Conservation (phyloP, 768 basidiomycete genomes). For the Mycena indigotica region DNA sequence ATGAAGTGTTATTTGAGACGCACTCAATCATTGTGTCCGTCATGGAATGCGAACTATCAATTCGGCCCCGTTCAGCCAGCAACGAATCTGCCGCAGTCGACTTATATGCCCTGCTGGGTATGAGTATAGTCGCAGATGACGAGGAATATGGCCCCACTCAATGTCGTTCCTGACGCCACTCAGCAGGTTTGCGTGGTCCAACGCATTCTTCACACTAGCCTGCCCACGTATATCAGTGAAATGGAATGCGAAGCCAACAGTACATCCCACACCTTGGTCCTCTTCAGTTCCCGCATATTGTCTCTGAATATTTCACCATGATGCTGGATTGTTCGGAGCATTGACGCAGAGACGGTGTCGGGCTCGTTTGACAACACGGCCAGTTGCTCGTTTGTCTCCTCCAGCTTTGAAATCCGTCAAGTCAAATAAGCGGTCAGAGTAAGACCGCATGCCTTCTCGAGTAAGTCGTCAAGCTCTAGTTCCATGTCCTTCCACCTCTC, state of each 20-base stretch:
- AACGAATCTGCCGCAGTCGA: slow-evolving; percentile 86
- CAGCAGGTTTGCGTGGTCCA: slow-evolving; percentile 86
- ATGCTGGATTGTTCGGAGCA: slow-evolving; percentile 86
- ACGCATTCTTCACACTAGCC: slow-evolving; percentile 79
- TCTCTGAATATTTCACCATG: slow-evolving; percentile 91
- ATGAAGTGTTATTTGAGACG: slow-evolving; percentile 28
- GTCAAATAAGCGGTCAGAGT: neutral
- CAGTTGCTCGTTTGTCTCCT: slow-evolving; percentile 85
- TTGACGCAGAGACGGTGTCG: slow-evolving; percentile 75
- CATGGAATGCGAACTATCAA: slow-evolving; percentile 94
- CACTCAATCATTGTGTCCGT: slow-evolving; percentile 89
- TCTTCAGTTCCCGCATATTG: slow-evolving; percentile 77
- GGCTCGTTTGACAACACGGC: slow-evolving; percentile 66
- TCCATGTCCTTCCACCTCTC: slow-evolving; percentile 85
- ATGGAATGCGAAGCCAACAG: neutral
- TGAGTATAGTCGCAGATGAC: neutral
- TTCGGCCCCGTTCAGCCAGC: slow-evolving; percentile 82
- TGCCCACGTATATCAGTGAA: too few relatives aligned
- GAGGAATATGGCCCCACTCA: slow-evolving; percentile 56
- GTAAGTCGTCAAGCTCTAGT: slow-evolving; percentile 80
- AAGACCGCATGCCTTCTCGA: slow-evolving; percentile 66
- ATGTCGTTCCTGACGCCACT: slow-evolving; percentile 94
- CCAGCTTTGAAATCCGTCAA: slow-evolving; percentile 52
- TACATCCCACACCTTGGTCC: slow-evolving; percentile 69
- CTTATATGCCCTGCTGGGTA: slow-evolving; percentile 74